Percentiles rank a stretch among this genome's conserved stretches.
phyloP scores from a whole-genome alignment of 192 early-diverging fungal genomes.

The Umbelopsis vinacea region DNA sequence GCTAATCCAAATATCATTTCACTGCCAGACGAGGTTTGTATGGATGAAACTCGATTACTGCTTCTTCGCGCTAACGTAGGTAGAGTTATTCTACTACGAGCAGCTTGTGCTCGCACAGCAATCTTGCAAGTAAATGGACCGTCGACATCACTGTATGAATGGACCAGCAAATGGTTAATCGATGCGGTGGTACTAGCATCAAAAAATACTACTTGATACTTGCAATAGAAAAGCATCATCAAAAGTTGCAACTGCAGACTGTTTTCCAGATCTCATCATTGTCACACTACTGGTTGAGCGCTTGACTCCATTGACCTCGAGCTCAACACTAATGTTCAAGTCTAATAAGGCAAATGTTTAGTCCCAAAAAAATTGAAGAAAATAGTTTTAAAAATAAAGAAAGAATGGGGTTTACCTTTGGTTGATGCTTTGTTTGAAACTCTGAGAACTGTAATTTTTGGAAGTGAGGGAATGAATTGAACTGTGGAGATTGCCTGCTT shows the following conservation, averaged over 20 bases:
- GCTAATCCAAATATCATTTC: constrained; percentile 6
- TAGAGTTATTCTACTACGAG: background rate
- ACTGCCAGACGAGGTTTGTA: background rate
- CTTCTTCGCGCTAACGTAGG: background rate
- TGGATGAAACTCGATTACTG: background rate
- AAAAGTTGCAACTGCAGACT: background rate
- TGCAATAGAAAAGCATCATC: constrained; percentile 19
- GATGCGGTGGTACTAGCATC: no score
- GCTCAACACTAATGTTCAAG: background rate
- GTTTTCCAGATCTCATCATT: background rate
- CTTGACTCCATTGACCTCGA: constrained; percentile 10
- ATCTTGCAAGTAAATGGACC: constrained; percentile 14
- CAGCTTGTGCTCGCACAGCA: constrained; percentile 11
- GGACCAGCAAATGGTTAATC: background rate
- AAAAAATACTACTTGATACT: background rate
- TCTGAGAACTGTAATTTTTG: background rate
- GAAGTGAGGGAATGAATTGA: background rate
- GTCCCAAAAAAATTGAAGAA: background rate
- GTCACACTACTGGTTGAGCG: background rate
- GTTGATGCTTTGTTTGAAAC: constrained; percentile 1
- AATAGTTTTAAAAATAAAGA: background rate
- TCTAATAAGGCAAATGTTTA: background rate
- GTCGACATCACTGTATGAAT: background rate
- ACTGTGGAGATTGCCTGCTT: background rate
- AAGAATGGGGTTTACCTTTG: background rate